phyloP scores from a whole-genome alignment of 2,329 filamentous ascomycete species.

The Penicillium sp. region DNA sequence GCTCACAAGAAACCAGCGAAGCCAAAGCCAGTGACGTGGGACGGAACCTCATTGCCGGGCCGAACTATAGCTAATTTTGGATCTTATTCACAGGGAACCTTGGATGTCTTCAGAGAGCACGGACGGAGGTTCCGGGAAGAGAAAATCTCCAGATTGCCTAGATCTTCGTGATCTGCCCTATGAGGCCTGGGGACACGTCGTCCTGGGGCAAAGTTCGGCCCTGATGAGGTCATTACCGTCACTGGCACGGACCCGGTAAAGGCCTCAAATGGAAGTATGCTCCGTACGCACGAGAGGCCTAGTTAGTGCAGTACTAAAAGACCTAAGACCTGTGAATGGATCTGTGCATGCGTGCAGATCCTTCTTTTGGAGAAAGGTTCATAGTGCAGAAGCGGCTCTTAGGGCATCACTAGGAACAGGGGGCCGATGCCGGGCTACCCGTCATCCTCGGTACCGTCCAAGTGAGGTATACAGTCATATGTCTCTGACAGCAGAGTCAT shows the following conservation, averaged over 20 bases:
- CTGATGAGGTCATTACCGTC: slow-evolving; percentile 18
- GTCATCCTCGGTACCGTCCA: not conserved
- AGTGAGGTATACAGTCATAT: not conserved
- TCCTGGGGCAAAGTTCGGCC: not conserved
- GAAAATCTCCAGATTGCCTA: not conserved
- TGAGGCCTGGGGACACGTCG: not conserved
- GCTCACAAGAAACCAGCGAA: not conserved
- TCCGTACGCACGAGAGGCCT: not conserved
- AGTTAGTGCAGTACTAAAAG: not conserved
- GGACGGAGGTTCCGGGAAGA: not conserved
- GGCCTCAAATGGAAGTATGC: not conserved
- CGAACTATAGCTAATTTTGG: not conserved
- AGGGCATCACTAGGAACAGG: not conserved
- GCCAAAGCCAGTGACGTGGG: not conserved
- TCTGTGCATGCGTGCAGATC: not conserved
- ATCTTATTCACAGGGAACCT: not conserved
- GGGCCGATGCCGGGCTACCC: not conserved
- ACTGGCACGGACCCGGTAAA: slow-evolving; percentile 6
- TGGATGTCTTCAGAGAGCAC: not conserved
- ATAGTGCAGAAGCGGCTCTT: not conserved
- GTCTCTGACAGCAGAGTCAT: not conserved
- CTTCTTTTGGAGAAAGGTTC: not conserved
- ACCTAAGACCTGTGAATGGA: not conserved
- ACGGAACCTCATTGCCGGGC: not conserved
- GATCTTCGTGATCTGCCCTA: not conserved